phyloP scores from a whole-genome alignment of 352 stramenopile genomes.

The Pythium plurisporium region DNA sequence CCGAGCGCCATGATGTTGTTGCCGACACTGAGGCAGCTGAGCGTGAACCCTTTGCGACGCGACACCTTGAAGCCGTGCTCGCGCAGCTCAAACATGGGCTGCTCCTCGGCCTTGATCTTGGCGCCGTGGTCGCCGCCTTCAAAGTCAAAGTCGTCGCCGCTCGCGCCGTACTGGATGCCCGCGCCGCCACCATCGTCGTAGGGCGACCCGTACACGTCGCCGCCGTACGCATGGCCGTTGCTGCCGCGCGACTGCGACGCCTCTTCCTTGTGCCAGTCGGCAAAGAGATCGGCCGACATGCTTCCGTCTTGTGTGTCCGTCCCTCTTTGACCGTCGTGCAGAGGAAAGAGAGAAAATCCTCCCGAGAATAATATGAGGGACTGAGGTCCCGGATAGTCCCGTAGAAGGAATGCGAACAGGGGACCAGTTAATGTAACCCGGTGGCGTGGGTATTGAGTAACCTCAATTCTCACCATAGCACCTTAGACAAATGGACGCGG shows the following conservation, averaged over 20 bases:
- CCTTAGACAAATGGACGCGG: constrained; percentile 2
- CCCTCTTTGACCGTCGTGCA: neutral
- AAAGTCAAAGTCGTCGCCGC: constrained; percentile 76
- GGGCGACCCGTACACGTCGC: constrained; percentile 34
- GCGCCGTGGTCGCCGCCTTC: constrained; percentile 48
- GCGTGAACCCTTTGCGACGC: constrained; percentile 79
- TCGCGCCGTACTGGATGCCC: constrained; percentile 16
- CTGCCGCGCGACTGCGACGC: constrained; percentile 26
- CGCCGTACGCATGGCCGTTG: neutral
- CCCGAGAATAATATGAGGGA: constrained; percentile 3
- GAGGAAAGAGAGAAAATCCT: constrained; percentile 12
- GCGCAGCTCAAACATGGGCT: constrained; percentile 82
- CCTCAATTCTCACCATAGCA: too few species aligned
- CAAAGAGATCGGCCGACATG: constrained; percentile 88
- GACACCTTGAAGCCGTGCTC: constrained; percentile 85
- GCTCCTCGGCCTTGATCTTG: constrained; percentile 60
- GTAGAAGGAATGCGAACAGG: neutral
- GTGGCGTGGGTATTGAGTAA: too few species aligned
- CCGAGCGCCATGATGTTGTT: constrained; percentile 81
- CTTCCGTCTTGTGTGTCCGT: neutral
- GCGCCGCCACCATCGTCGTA: constrained; percentile 20
- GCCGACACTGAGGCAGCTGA: constrained; percentile 74
- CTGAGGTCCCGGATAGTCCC: neutral
- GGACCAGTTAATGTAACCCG: too few species aligned
- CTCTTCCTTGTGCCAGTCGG: constrained; percentile 86